These are phyloP conservation scores for Spergularia azorica DNA, from an alignment of 179 eudicot genomes.

Conservation along the genomic window DNA sequence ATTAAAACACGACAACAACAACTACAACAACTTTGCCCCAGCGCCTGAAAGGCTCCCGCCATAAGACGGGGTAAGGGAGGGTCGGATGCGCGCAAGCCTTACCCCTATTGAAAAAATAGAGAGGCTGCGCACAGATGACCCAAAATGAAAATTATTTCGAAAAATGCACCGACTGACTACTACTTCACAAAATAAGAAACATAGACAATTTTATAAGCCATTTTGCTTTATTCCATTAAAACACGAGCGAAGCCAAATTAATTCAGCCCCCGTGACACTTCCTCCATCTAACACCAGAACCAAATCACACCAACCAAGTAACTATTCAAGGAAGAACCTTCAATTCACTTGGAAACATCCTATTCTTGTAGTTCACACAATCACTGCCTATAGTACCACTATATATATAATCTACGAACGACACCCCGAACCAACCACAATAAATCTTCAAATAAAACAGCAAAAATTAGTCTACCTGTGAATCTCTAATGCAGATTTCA, in stretches of 20 bases:
- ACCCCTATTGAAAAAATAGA: background rate
- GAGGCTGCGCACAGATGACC: background rate
- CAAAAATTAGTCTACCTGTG: constrained; percentile 41
- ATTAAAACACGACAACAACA: background rate
- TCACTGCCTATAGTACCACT: too few relatives aligned
- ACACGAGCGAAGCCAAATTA: too few relatives aligned
- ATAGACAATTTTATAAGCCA: background rate
- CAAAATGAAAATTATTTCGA: background rate
- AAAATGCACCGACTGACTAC: background rate
- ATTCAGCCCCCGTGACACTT: too few relatives aligned
- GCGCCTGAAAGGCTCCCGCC: background rate
- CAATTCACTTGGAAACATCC: too few relatives aligned
- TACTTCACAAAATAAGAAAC: too few relatives aligned
- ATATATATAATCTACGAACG: background rate
- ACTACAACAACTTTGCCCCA: background rate
- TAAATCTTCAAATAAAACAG: background rate
- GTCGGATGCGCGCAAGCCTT: background rate
- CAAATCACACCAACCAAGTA: too few relatives aligned
- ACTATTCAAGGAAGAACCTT: too few relatives aligned
- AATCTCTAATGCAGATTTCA: constrained; percentile 64
- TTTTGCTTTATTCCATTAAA: too few relatives aligned
- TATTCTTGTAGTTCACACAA: too few relatives aligned
- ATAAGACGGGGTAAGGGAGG: background rate
- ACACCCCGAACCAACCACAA: background rate
- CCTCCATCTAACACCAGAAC: too few relatives aligned